Conservation (phyloP, 768 basidiomycete genomes). For the Rhizopogon sp. region DNA sequence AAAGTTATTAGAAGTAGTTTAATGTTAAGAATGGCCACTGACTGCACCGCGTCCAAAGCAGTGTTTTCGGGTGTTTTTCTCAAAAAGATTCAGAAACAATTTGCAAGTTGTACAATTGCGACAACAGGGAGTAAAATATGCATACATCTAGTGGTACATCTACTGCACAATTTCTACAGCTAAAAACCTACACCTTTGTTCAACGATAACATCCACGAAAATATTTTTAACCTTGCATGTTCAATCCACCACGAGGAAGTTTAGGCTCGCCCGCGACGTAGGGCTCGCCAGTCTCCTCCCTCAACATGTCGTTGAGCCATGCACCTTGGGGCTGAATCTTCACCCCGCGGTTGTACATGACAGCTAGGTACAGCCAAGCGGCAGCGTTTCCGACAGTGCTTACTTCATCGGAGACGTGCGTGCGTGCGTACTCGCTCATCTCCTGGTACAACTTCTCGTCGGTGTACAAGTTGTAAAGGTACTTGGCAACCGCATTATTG, state of each 20-base stretch:
- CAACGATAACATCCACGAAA: background rate
- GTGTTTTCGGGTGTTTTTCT: background rate
- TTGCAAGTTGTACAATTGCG: too few species aligned
- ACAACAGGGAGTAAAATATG: background rate
- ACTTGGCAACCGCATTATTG: conserved; percentile 66
- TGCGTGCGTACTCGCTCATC: conserved; percentile 64
- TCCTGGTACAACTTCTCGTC: conserved; percentile 60
- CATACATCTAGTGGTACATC: background rate
- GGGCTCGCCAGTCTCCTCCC: conserved; percentile 68
- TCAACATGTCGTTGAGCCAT: conserved; percentile 80
- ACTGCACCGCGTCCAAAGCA: background rate
- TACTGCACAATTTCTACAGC: conserved; percentile 1
- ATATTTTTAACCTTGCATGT: conserved; percentile 48
- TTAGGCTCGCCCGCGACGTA: conserved; percentile 66
- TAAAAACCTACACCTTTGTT: conserved; percentile 4
- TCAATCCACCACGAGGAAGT: conserved; percentile 57
- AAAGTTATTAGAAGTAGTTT: background rate
- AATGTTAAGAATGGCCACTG: too few species aligned
- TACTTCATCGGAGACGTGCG: conserved; percentile 81
- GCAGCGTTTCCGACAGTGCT: conserved; percentile 77
- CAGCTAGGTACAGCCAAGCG: conserved; percentile 65
- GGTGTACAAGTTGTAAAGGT: conserved; percentile 75
- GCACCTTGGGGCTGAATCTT: conserved; percentile 78
- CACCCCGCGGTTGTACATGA: conserved; percentile 72
- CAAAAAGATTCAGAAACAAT: conserved; percentile 2